phyloP scores from a whole-genome alignment of 1,284 basidiomycete genomes.

The Boletus sp. region DNA sequence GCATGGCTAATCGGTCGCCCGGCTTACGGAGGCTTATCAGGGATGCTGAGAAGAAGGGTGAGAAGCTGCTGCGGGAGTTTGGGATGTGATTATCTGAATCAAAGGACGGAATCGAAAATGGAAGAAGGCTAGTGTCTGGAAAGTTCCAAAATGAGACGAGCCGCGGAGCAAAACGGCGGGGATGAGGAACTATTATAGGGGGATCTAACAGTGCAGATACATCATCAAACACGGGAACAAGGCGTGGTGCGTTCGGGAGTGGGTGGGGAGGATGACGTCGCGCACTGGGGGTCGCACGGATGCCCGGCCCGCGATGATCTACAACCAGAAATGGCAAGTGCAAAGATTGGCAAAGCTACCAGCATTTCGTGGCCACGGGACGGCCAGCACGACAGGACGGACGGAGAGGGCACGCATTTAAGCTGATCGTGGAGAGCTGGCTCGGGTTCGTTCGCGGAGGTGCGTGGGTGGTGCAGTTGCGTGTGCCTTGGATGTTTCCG shows the following conservation, averaged over 20 bases:
- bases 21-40: too few species aligned
- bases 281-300: not conserved
- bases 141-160: not conserved
- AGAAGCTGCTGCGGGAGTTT: not conserved
- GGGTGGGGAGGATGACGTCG: conserved; percentile 19
- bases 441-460: not conserved
- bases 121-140: not conserved
- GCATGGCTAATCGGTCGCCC: too few species aligned
- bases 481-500: conserved; percentile 16
- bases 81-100: conserved; percentile 16
- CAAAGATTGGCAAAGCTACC: not conserved
- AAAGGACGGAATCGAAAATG: not conserved
- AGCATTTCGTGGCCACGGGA: not conserved
- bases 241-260: conserved; percentile 16
- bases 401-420: conserved; percentile 4
- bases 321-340: conserved; percentile 23
- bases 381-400: not conserved
- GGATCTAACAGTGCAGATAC: conserved; percentile 7
- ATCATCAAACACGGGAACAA: conserved; percentile 22
- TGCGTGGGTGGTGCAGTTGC: conserved; percentile 15
- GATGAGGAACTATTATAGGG: conserved; percentile 7
- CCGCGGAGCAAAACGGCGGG: conserved; percentile 3
- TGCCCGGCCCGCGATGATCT: conserved; percentile 24
- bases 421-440: not conserved
- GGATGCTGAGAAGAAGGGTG: not conserved